Base-by-base conservation (phyloP, 148 eudicot species). In the Silene uniflora region DNA sequence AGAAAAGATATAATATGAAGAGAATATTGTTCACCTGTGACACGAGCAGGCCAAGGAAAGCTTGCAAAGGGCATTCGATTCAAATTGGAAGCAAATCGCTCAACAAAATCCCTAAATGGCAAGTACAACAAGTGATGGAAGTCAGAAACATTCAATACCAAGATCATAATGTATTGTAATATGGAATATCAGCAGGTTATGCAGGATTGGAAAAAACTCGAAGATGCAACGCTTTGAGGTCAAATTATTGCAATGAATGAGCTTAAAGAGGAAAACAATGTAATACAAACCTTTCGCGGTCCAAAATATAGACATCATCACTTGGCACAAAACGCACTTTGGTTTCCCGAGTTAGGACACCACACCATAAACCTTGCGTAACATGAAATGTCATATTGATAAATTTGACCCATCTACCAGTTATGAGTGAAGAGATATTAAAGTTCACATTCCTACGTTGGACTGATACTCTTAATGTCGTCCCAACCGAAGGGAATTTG, bases 51-150 rank as follows among this genome's bases (percentile, higher is more conserved):
- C 90, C 91, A 86, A 24, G 97, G 96, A 80, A 90, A 88, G 76
- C 98, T 76, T 3, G 87, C 21, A 39, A 75, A 85, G n/a, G 98
- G 97, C 96, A 91, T 92, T 75, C 93, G 81, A 7, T 76, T 88
- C 81, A 82, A 86, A 27, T 87, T 84, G 42, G 90, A 82, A 23
- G 80, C 68, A 2, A 81, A 23, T 63, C 98, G 88, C 75, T 86
- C 89, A 52, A 85, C 82, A 70, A 78, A 84, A 23, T 73, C 69
- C 84, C 97, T 94, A 71, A 78, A 75, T 39, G 67, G 22, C 35
- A 72, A 5, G 62, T 49, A 9, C 32, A 67, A 10, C 24, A 11
- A 49, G 17, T 52, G 56, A 12, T 52, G 11, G 11, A 24, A 27
- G 64, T 80, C 52, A 77, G 39, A 54, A 80, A 60, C 39, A 25